Percentiles rank a stretch among this genome's conserved stretches.
Evolutionary conservation across 2,329 filamentous ascomycete species (phyloP).

Genomic region (Hypomyces rosellus): DNA sequence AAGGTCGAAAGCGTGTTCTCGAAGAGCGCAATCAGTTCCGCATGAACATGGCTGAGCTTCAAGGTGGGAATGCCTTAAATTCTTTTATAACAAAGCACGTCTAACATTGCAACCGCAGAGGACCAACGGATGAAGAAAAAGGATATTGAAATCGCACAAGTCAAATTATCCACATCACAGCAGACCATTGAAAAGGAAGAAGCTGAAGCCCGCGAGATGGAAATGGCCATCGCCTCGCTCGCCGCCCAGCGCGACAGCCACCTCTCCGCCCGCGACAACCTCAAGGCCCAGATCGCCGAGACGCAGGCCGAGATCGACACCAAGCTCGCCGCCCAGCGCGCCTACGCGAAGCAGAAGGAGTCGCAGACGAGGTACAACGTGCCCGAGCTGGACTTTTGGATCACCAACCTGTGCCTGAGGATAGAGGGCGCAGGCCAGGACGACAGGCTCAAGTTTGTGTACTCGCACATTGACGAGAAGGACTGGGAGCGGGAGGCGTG

Average conservation of each 20-base stretch:
- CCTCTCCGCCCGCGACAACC: conserved; percentile 47
- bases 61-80: conserved; percentile 54
- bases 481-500: conserved; percentile 86
- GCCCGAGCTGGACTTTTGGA: conserved; percentile 94
- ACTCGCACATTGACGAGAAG: conserved; percentile 76
- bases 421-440: conserved; percentile 84
- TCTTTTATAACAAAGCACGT: background rate
- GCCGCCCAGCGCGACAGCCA: conserved; percentile 56
- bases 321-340: conserved; percentile 63
- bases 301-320: conserved; percentile 65
- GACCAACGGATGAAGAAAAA: conserved; percentile 84
- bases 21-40: conserved; percentile 94
- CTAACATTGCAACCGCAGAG: conserved; percentile 47
- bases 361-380: conserved; percentile 82
- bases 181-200: conserved; percentile 71
- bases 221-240: conserved; percentile 53
- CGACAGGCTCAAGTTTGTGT: conserved; percentile 85
- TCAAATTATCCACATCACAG: conserved; percentile 64
- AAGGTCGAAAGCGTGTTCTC: conserved; percentile 78
- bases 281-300: conserved; percentile 57
- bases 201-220: conserved; percentile 71
- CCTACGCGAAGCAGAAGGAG: conserved; percentile 68
- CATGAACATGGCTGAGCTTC: conserved; percentile 80
- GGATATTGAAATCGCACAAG: conserved; percentile 75
- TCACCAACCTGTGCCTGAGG: conserved; percentile 77